A percentile compares a stretch with the other conserved stretches of the same genome.
Conservation (phyloP, 257 asterid genomes). For the Salvia rosmarinus region DNA sequence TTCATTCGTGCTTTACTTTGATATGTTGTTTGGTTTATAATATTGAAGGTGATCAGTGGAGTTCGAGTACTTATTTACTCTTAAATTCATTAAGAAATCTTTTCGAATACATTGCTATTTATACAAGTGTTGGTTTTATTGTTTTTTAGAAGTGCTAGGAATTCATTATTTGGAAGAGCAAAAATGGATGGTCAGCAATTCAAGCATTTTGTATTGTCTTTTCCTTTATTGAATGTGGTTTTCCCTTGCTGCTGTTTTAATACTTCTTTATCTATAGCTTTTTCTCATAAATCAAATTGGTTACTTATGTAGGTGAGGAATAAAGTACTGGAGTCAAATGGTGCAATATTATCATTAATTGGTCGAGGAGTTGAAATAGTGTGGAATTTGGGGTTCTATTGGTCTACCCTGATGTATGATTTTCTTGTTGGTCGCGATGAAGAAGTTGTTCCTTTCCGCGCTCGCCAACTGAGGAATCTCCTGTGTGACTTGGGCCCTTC, state of each 20-base stretch:
- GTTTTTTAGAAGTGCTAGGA: constrained; percentile 6
- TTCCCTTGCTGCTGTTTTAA: neutral
- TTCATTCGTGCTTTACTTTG: neutral
- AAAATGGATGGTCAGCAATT: neutral
- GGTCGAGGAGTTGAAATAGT: constrained; percentile 96
- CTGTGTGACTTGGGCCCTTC: constrained; percentile 98
- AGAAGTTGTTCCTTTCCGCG: constrained; percentile 99
- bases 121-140: neutral
- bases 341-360: constrained; percentile 73
- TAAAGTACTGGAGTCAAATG: constrained; percentile 93
- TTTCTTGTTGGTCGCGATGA: constrained; percentile 86
- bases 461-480: constrained; percentile 90
- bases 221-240: constrained; percentile 13
- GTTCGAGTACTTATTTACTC: neutral
- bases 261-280: constrained; percentile 7
- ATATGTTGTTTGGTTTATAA: constrained; percentile 3
- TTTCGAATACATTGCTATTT: neutral
- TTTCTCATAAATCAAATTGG: constrained; percentile 22
- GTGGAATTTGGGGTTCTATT: constrained; percentile 91
- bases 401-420: constrained; percentile 86
- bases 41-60: neutral
- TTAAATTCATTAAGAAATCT: constrained; percentile 1
- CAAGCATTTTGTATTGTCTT: neutral
- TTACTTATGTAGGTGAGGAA: constrained; percentile 63
- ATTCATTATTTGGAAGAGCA: neutral